Conservation (phyloP, 306 rosid species). For the Gastrolobium bilobum region DNA sequence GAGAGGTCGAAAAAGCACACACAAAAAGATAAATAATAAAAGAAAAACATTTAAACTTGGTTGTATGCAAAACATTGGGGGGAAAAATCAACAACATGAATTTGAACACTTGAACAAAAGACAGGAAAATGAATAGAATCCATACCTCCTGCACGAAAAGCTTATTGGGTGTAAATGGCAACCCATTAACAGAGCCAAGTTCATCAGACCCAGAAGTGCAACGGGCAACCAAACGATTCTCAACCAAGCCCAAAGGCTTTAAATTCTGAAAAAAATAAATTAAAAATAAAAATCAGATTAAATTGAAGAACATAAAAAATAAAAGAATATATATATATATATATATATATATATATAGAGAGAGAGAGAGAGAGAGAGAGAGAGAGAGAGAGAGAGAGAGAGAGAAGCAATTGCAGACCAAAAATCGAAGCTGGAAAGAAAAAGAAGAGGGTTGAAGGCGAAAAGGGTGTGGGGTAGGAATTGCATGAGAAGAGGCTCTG, state of each 20-base stretch:
- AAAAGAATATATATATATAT: background rate
- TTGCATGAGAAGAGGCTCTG: constrained; percentile 66
- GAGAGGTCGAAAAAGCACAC: background rate
- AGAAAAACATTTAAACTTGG: constrained; percentile 30
- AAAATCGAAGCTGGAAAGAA: constrained; percentile 54
- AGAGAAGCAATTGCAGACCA: constrained; percentile 53
- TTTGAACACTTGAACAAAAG: constrained; percentile 20
- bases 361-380: background rate
- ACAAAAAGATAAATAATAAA: constrained; percentile 18
- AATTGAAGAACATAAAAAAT: background rate
- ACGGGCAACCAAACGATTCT: constrained; percentile 61
- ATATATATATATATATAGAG: too few relatives aligned
- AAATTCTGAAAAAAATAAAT: constrained; percentile 57
- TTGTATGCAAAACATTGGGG: background rate
- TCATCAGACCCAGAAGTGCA: constrained; percentile 71
- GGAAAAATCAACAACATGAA: constrained; percentile 14
- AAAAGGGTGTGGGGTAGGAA: constrained; percentile 63
- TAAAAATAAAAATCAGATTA: background rate
- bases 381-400: background rate
- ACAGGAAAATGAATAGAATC: constrained; percentile 33
- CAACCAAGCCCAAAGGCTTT: constrained; percentile 62
- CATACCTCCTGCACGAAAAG: constrained; percentile 90
- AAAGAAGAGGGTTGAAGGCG: constrained; percentile 56
- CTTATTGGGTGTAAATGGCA: constrained; percentile 72
- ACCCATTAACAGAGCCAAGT: constrained; percentile 66